These are phyloP conservation scores for Chamaenerion angustifolium DNA, from an alignment of 345 rosid genomes.

Conservation along the genomic window DNA sequence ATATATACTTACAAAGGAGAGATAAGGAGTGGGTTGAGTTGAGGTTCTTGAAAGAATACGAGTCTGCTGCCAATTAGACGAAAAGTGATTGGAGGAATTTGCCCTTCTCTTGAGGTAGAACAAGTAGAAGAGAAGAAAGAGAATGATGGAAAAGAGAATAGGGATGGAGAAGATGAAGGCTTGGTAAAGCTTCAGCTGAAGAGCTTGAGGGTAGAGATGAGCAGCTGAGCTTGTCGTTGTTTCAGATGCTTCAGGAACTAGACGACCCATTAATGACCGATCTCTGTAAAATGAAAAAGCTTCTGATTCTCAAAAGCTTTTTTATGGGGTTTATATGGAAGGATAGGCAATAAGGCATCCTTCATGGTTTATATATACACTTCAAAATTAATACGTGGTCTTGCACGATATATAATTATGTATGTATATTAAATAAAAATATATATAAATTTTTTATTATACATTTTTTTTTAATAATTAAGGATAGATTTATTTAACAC, in stretches of 20 bases:
- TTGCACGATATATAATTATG: too few species aligned
- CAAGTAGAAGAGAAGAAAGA: constrained; percentile 72
- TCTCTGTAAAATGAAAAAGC: neutral
- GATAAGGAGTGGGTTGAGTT: constrained; percentile 23
- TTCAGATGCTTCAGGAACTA: constrained; percentile 10
- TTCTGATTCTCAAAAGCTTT: neutral
- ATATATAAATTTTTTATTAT: too few species aligned
- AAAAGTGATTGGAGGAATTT: constrained; percentile 19
- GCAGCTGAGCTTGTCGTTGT: constrained; percentile 31
- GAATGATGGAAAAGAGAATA: constrained; percentile 79
- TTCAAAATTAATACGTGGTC: too few species aligned
- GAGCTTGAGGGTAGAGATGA: constrained; percentile 67
- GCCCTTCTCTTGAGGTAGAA: constrained; percentile 95
- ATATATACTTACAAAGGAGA: constrained; percentile 7
- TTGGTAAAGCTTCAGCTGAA: constrained; percentile 87
- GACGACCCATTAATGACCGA: constrained; percentile 34
- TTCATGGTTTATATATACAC: constrained; percentile 7
- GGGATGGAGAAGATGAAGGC: constrained; percentile 98
- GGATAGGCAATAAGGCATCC: constrained; percentile 3
- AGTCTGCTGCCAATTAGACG: constrained; percentile 5
- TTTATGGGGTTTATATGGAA: neutral
- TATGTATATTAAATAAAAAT: too few species aligned
- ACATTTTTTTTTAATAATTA: too few species aligned
- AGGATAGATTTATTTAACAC: too few species aligned
- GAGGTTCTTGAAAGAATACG: constrained; percentile 34